A percentile compares a stretch with the other conserved stretches of the same genome.
phyloP scores from a whole-genome alignment of 1,284 basidiomycete genomes.

The Cryptococcus sp. region DNA sequence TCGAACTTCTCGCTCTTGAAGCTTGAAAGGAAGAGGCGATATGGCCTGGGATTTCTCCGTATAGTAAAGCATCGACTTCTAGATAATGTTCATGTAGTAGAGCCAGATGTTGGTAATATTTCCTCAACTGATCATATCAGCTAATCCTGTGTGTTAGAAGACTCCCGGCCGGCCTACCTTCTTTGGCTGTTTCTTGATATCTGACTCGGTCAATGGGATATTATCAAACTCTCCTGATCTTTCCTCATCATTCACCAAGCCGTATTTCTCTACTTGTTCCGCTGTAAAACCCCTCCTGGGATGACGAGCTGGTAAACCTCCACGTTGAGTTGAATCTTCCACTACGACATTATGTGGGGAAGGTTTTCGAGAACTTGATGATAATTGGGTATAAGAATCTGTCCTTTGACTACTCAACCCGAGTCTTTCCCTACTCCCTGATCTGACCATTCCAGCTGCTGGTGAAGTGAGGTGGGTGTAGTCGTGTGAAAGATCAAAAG shows the following conservation, averaged over 20 bases:
- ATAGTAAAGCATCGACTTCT: constrained; percentile 44
- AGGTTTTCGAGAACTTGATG: no score
- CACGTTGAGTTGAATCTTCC: not conserved
- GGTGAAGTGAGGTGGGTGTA: no score
- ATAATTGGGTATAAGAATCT: no score
- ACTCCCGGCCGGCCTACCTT: constrained; percentile 26
- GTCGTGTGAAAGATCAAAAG: no score
- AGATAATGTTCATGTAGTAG: constrained; percentile 34
- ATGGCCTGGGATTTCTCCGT: constrained; percentile 37
- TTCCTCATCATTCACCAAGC: constrained; percentile 31
- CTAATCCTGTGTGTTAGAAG: not conserved
- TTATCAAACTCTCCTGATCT: constrained; percentile 31
- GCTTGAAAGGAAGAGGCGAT: constrained; percentile 38
- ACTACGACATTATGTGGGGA: no score
- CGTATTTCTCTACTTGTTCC: constrained; percentile 20
- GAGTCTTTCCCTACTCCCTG: no score
- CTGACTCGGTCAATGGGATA: constrained; percentile 28
- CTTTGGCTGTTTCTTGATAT: constrained; percentile 32
- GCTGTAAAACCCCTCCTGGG: constrained; percentile 15
- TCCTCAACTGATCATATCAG: constrained; percentile 26
- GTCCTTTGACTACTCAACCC: no score
- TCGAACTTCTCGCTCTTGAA: not conserved
- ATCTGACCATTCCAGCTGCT: no score
- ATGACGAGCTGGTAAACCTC: not conserved
- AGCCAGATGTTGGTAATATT: constrained; percentile 40